Evolutionary conservation across 2,329 filamentous ascomycete genomes (phyloP), one percentile per base, ranked within the genome.

Genomic region (Calonectria montana): DNA sequence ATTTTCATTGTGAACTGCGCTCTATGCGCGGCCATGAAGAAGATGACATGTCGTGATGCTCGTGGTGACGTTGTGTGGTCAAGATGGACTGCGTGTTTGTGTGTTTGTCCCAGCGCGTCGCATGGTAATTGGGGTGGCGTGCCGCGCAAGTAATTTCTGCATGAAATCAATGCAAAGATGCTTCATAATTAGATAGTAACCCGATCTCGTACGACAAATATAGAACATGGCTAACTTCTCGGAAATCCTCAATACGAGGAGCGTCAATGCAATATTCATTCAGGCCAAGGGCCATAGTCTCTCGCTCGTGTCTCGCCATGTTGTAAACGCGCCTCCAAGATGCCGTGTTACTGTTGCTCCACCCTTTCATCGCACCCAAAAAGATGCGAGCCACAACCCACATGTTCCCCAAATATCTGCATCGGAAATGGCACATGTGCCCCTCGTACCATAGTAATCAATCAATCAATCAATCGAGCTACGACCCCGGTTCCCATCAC

Each of bases 1-100:
- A 45, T 77, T 88, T 88, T 88, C 86, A 84, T 87, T 85, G 74
- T 85, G 83, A 70, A 23, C 76, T 70, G 74, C 79, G 83, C 83
- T 82, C 81, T 50, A 83, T 43, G 85, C 81, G 80, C 70, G 74
- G 83, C 64, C 81, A 83, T 80, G 84, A 87, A 81, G 86, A 88
- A 87, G 86, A 85, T 29, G n/a, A 13, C 45, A n/a, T n/a, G n/a
- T 15, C 2, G 6, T 45, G 39, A 31, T 7, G 15, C 31, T 25
- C 13, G 59, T 18, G 16, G n/a, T 47, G 15, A 15, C 10, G 39
- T 41, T 18, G 39, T 41, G 31, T 1, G 31, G 31, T 35, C 31
- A 12, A 10, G 13, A 10, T 8, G 31, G 8, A 35, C 31, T 7
- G 31, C 10, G 8, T 9, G 31, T 12, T 12, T 8, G 31, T 10